phyloP scores from a whole-genome alignment of 192 early-diverging fungal genomes.

The Funneliformis geosporum region DNA sequence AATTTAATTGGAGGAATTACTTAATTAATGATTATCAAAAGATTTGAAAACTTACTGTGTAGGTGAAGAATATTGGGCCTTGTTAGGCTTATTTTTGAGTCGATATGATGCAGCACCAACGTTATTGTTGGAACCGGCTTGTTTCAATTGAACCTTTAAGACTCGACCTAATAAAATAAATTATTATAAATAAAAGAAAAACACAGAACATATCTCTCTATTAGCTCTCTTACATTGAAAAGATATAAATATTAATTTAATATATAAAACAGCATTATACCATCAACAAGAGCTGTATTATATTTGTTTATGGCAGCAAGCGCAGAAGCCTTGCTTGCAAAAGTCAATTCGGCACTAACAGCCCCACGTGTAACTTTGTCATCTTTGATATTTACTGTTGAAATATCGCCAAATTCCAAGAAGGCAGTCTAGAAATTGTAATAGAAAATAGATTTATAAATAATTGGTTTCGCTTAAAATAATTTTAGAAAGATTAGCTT shows the following conservation, averaged over 20 bases:
- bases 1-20: not conserved
- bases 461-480: not conserved
- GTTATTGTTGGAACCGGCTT: slow-evolving; percentile 16
- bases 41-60: not conserved
- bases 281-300: slow-evolving; percentile 48
- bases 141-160: slow-evolving; percentile 39
- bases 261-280: slow-evolving; percentile 16
- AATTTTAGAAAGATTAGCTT: not conserved
- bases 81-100: slow-evolving; percentile 22
- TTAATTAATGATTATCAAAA: not conserved
- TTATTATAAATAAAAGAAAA: not conserved
- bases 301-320: slow-evolving; percentile 45
- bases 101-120: slow-evolving; percentile 15
- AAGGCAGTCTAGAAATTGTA: slow-evolving; percentile 40
- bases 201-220: not conserved
- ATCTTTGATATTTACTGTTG: slow-evolving; percentile 35
- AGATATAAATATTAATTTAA: not conserved
- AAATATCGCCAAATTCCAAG: slow-evolving; percentile 40
- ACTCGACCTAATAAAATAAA: slow-evolving; percentile 36
- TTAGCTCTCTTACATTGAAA: not conserved
- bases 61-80: slow-evolving; percentile 2
- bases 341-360: slow-evolving; percentile 45
- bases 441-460: slow-evolving; percentile 14
- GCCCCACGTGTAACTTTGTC: slow-evolving; percentile 35
- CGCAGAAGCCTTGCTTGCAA: slow-evolving; percentile 39